These are phyloP conservation scores for Pseudogymnoascus sp. DNA, from an alignment of 2,329 filamentous ascomycete species.

Conservation along the genomic window DNA sequence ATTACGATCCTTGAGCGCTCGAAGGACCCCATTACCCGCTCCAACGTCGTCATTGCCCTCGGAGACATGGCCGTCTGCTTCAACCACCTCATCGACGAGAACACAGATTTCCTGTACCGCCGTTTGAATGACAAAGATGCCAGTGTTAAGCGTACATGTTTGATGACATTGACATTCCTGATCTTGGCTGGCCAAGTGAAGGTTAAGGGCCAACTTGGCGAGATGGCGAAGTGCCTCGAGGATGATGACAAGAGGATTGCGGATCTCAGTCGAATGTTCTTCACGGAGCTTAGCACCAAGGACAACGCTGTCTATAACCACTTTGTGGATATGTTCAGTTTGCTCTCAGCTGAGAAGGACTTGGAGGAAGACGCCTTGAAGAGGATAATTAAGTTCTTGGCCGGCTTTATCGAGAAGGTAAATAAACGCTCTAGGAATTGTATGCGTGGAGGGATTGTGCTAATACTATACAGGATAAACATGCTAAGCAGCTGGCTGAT, in stretches of 20 bases:
- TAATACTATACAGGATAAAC: constrained; percentile 65
- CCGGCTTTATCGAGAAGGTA: constrained; percentile 97
- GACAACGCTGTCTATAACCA: constrained; percentile 99
- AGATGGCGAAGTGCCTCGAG: constrained; percentile 98
- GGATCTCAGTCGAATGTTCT: constrained; percentile 95
- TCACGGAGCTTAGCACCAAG: constrained; percentile 92
- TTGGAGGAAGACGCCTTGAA: constrained; percentile 80
- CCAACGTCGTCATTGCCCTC: constrained; percentile 92
- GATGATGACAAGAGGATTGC: constrained; percentile 92
- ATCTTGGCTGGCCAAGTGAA: constrained; percentile 97
- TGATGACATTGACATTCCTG: constrained; percentile 97
- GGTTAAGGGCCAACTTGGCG: constrained; percentile 94
- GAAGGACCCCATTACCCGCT: constrained; percentile 82
- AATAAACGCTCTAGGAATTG: neutral
- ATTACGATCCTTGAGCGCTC: constrained; percentile 98
- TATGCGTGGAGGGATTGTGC: neutral
- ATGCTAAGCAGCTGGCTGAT: constrained; percentile 85
- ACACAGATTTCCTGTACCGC: constrained; percentile 95
- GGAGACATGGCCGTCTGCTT: constrained; percentile 99
- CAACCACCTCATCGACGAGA: constrained; percentile 98
- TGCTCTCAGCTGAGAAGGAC: constrained; percentile 72
- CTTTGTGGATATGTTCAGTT: constrained; percentile 97
- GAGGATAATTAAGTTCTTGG: constrained; percentile 82
- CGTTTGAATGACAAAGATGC: constrained; percentile 80
- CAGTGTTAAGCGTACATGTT: constrained; percentile 90